A percentile compares a stretch with the other conserved stretches of the same genome.
These are phyloP conservation scores for Xylaria multiplex DNA, from an alignment of 2,329 filamentous ascomycete species.

Conservation along the genomic window DNA sequence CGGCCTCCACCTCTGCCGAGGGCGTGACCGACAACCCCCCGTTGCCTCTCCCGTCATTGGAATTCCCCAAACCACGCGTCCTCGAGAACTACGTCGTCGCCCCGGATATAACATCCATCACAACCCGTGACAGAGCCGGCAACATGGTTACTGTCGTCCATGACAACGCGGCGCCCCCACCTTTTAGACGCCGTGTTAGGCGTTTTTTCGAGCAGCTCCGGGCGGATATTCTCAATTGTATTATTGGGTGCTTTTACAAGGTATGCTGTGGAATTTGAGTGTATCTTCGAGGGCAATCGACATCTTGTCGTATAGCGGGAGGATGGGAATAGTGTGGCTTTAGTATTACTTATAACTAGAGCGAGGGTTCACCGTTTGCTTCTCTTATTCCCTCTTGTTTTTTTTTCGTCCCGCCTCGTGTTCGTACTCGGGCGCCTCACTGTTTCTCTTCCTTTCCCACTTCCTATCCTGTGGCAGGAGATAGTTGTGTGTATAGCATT, in stretches of 20 bases:
- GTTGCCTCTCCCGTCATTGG: background rate
- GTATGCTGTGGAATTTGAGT: conserved; percentile 14
- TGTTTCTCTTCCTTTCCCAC: no score
- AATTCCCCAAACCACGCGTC: background rate
- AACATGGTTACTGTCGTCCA: background rate
- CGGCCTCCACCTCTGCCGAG: background rate
- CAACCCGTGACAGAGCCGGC: background rate
- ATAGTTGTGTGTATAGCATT: no score
- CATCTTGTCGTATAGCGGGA: background rate
- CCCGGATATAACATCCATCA: background rate
- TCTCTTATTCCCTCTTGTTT: no score
- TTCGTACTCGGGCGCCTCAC: no score
- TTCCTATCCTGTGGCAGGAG: no score
- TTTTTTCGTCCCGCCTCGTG: no score
- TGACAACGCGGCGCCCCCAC: background rate
- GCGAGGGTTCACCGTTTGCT: no score
- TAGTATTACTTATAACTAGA: no score
- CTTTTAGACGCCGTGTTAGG: background rate
- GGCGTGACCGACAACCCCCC: background rate
- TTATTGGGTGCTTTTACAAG: conserved; percentile 8
- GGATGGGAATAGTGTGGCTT: background rate
- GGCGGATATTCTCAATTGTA: background rate
- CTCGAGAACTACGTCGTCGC: background rate
- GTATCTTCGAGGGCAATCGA: background rate
- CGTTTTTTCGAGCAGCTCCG: background rate